Evolutionary conservation across 768 basidiomycete species (phyloP).

Genomic region (Boletales sp.): DNA sequence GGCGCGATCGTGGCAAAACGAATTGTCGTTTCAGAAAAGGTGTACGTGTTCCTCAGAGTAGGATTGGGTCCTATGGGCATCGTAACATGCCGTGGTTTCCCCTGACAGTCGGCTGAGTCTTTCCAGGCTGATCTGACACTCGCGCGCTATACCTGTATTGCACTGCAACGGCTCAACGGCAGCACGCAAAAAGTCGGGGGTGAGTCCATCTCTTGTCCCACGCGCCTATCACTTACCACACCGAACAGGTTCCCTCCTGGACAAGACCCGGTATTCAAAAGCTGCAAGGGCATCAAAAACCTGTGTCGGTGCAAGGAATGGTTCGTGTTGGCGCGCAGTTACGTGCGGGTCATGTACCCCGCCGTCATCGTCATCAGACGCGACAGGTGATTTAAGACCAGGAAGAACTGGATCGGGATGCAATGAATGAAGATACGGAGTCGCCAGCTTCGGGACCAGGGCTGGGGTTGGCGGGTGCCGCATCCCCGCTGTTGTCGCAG

Average conservation of each 20-base stretch:
- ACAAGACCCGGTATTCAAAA: slow-evolving; percentile 77
- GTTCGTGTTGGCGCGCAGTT: slow-evolving; percentile 90
- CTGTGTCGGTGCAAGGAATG: slow-evolving; percentile 86
- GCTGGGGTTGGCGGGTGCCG: no score
- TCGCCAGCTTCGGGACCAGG: slow-evolving; percentile 27
- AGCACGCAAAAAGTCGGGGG: slow-evolving; percentile 98
- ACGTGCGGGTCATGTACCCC: slow-evolving; percentile 21
- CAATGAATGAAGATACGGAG: slow-evolving; percentile 48
- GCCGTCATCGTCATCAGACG: background rate
- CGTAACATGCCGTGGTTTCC: slow-evolving; percentile 39
- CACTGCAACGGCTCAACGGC: slow-evolving; percentile 87
- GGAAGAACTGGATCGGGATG: slow-evolving; percentile 40
- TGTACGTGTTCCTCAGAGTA: slow-evolving; percentile 80
- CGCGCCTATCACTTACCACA: background rate
- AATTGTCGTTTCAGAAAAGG: slow-evolving; percentile 73
- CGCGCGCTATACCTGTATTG: slow-evolving; percentile 91
- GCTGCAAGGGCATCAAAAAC: slow-evolving; percentile 76
- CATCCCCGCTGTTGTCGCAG: slow-evolving; percentile 21
- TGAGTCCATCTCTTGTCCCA: slow-evolving; percentile 20
- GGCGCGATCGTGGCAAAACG: slow-evolving; percentile 89
- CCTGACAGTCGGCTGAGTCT: background rate
- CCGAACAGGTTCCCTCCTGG: slow-evolving; percentile 77
- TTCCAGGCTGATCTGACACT: slow-evolving; percentile 79
- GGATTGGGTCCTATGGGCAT: slow-evolving; percentile 83
- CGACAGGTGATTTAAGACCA: background rate